Base-by-base conservation (phyloP, 2,329 filamentous ascomycete species). In the Colletotrichum sp. region DNA sequence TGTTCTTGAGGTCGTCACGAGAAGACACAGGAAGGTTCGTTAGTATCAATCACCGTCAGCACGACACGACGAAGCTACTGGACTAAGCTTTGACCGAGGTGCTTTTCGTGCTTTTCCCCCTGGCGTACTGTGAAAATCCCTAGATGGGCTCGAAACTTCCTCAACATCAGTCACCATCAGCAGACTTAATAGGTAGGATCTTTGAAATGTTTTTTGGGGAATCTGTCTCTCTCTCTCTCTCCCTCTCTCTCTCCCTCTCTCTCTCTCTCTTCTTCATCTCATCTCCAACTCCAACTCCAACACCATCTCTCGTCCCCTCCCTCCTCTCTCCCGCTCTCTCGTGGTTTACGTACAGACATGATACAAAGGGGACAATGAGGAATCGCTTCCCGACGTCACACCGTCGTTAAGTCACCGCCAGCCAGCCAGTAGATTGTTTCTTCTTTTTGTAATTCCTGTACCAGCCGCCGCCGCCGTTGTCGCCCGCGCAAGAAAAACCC, bases 341-440 rank as follows among this genome's bases (percentile, higher is more conserved):
- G 70, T 76, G 48, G 73, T 55, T 73, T 73, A 76, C 73, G 48
- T 76, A 76, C 65, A 73, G 70, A 76, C 73, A 69, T 76, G 70
- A 73, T 76, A 76, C 73, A 76, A 76, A 76, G 65, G 70, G 70
- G 58, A 69, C 58, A 73, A 52, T 30, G 30, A 48, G 56, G 69
- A 75, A 72, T 75, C 64, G 72, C 72, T 74, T 71, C 72, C 55
- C 65, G 64, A 64, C 69, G 56, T 73, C 69, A 62, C 69, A 62
- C 73, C 62, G 73, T 73, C 73, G 62, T 67, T 36, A 55, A 43
- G 43, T 68, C 58, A 67, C 48, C 43, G 69, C 30, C 70, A 73
- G 73, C 70, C 58, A 73, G 28, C 38, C 56, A 64, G 30, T 66
- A n/a, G 24, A 26, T 61, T 66, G 38, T 64, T 71, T 52, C 38